These are phyloP conservation scores for Alternaria triticina DNA, from an alignment of 2,329 filamentous ascomycete species.

Conservation along the genomic window DNA sequence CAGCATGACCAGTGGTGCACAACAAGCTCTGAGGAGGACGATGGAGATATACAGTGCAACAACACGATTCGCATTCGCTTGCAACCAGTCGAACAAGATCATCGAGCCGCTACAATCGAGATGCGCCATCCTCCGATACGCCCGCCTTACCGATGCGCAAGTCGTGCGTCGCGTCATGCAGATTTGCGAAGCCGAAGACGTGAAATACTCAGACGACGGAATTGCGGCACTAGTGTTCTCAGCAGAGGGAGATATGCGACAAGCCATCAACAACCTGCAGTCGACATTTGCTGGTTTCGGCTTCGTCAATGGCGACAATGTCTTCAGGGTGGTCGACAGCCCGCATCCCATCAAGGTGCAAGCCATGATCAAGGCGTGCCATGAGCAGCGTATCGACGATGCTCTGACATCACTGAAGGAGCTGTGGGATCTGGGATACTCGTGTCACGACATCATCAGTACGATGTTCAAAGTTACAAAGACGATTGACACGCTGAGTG, in stretches of 20 bases:
- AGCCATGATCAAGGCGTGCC: conserved; percentile 96
- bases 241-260: conserved; percentile 97
- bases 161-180: conserved; percentile 89
- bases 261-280: conserved; percentile 98
- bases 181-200: conserved; percentile 90
- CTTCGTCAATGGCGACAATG: conserved; percentile 96
- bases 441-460: conserved; percentile 98
- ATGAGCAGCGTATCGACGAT: conserved; percentile 87
- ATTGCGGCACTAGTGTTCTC: conserved; percentile 96
- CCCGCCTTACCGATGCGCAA: conserved; percentile 88
- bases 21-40: conserved; percentile 90
- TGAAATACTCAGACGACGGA: conserved; percentile 90
- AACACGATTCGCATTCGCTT: conserved; percentile 95
- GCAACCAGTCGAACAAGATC: conserved; percentile 99
- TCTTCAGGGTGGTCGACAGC: conserved; percentile 96
- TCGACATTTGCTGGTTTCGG: conserved; percentile 92
- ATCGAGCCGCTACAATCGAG: conserved; percentile 98
- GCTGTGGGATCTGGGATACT: conserved; percentile 93
- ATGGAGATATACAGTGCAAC: conserved; percentile 99
- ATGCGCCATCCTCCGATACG: conserved; percentile 94
- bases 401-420: conserved; percentile 87
- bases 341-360: conserved; percentile 98
- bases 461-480: conserved; percentile 99
- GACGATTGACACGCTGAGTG: conserved; percentile 87
- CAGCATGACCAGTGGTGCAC: conserved; percentile 92